Evolutionary conservation across 176 grass and related monocot genomes (phyloP), one percentile per base, ranked within the genome.

Genomic region (Musa beccarii): DNA sequence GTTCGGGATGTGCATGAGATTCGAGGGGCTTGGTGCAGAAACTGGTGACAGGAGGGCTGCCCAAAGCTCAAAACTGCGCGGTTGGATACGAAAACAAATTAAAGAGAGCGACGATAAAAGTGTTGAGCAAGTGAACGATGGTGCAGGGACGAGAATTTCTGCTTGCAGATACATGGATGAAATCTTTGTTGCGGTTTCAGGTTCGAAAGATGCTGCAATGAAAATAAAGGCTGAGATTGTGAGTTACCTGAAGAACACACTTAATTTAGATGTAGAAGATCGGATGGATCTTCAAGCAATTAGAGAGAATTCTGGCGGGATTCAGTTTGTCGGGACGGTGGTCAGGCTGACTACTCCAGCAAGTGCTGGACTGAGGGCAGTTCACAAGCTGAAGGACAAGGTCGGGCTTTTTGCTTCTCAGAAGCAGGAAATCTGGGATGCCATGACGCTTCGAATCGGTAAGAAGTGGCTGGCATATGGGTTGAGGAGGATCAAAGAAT

Each of bases 101-200:
- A 93, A 90, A 78, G 88, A 72, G 0, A 81, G 16, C 54, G 69
- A 83, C 79, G 76, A 83, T 70, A 86, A 66, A 9, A 76, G 12
- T 61, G 61, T 61, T 6, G 54, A 82, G 10, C 73, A 69, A 87
- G 75, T 23, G 55, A 71, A 77, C 34, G 51, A 10, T 83, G 71
- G 19, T 69, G 53, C 53, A 63, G 85, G 81, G 72, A 77, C 70
- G 75, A 90, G 63, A 81, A 22, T 97, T 34, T 70, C 84, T n/a
- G 78, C 88, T 75, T 97, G 90, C 69, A 92, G 93, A 83, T 97
- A 90, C 64, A 93, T 92, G 90, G 93, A 97, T 82, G 93, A 93
- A 75, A 89, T 97, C 75, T 92, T 90, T 93, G 56, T 97, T 82
- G 93, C 88, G 74, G 61, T 97, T 84, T 78, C 75, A 49, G 93